Base-by-base conservation (phyloP, 768 basidiomycete species). In the Xerocomus potaroensis region DNA sequence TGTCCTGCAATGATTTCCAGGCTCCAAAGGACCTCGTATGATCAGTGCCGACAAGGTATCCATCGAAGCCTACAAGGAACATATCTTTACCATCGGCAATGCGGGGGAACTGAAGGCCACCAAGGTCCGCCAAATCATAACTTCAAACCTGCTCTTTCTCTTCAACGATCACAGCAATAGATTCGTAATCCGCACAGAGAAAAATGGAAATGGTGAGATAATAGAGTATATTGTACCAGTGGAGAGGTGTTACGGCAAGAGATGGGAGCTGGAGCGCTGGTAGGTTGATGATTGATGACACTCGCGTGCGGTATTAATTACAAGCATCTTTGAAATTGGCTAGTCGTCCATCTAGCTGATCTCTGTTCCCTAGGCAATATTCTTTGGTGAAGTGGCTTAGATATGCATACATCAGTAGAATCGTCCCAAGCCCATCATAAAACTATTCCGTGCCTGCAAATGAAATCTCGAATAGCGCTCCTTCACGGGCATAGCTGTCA, bases 181-280 rank as follows among this genome's bases (percentile, higher is more conserved):
- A 8, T 41, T 47, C 21, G 8, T 36, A 15, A 16, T 32, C 5
- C 41, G 34, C 26, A 11, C 46, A 30, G 34, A 35, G n/a, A 35
- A 34, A 24, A 21, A 38, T 6, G 8, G 4, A 5, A 38, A 38
- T 24, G 36, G 36, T 24, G 36, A 38, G 14, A 29, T 26, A 14
- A 36, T 19, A 24, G 40, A 47, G 27, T 40, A 8, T 9, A 40
- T 47, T 30, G 46, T 16, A n/a, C n/a, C 26, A 5, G 46, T 24
- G 15, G 40, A 36, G 15, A 47, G 27, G 21, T 39, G 40, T 23
- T 22, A 1, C 5, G 40, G 46, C 23, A 40, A 47, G 34, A 16
- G 33, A 30, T 47, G 46, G 46, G 46, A 47, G 8, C 16, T 47
- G 15, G 40, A n/a, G n/a, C n/a, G n/a, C n/a, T n/a, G n/a, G n/a